Percentiles rank a stretch among this genome's conserved stretches.
These are phyloP conservation scores for Diaporthe nobilis DNA, from an alignment of 2,329 filamentous ascomycete species.

Conservation along the genomic window DNA sequence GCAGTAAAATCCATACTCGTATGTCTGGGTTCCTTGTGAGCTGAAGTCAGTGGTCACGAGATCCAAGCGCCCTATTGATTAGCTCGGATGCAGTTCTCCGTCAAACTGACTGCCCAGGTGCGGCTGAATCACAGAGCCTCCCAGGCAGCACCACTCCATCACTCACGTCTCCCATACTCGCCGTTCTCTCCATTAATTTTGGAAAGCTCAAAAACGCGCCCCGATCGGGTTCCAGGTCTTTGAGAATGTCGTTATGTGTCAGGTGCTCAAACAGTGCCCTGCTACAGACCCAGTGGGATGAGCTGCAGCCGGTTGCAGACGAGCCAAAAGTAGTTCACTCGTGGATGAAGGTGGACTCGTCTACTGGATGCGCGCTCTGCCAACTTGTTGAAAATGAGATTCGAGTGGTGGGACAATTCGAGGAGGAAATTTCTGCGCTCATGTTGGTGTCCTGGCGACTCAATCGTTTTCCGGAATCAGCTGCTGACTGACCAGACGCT, in stretches of 20 bases:
- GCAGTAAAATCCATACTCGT: too few relatives aligned
- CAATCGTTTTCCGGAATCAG: background rate
- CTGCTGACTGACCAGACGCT: background rate
- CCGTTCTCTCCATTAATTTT: background rate
- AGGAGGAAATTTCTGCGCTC: background rate
- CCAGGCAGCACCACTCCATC: background rate
- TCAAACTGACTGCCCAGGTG: background rate
- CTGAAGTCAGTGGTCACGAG: too few relatives aligned
- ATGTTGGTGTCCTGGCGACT: background rate
- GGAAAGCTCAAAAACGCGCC: rapidly evolving
- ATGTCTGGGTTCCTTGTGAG: too few relatives aligned
- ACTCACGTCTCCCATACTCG: background rate
- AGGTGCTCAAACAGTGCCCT: background rate
- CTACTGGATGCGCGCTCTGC: background rate
- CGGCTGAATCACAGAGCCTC: background rate
- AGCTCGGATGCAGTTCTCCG: background rate
- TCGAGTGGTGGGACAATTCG: background rate
- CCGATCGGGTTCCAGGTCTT: too few relatives aligned
- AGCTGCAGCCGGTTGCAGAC: background rate
- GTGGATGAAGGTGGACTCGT: background rate
- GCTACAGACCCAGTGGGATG: background rate
- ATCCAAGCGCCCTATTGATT: too few relatives aligned
- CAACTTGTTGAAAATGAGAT: slow-evolving; percentile 8
- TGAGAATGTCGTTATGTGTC: background rate
- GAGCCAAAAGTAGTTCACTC: slow-evolving; percentile 1